Conservation (phyloP, 164 flowering plant species). For the Tetrastigma voinierianum region DNA sequence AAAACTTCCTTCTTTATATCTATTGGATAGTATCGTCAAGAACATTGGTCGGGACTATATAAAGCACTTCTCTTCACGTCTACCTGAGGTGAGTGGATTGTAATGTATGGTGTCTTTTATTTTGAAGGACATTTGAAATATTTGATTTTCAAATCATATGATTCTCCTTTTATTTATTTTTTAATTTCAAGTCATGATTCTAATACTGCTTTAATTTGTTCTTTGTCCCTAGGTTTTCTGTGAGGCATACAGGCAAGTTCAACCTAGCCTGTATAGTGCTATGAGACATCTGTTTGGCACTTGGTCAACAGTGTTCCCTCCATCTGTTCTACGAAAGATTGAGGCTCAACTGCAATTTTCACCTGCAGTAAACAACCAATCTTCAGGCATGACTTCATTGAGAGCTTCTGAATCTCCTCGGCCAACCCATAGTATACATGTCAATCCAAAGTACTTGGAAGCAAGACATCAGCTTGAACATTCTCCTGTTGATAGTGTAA, state of each 20-base stretch:
- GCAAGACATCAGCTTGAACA: slow-evolving; percentile 61
- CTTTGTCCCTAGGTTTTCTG: slow-evolving; percentile 65
- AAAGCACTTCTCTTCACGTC: slow-evolving; percentile 65
- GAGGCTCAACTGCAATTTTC: slow-evolving; percentile 63
- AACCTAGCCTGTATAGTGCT: slow-evolving; percentile 50
- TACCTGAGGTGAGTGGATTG: slow-evolving; percentile 72
- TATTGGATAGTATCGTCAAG: slow-evolving; percentile 93
- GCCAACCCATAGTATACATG: slow-evolving; percentile 91
- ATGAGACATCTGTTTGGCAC: slow-evolving; percentile 96
- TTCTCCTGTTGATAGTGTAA: slow-evolving; percentile 48
- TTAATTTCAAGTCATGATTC: neutral
- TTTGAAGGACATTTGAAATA: neutral
- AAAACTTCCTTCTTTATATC: slow-evolving; percentile 85
- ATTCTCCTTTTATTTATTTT: no score
- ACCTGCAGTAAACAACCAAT: slow-evolving; percentile 34
- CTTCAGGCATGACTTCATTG: slow-evolving; percentile 41
- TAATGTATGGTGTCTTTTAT: neutral
- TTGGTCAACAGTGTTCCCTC: slow-evolving; percentile 86
- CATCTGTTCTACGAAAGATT: slow-evolving; percentile 57
- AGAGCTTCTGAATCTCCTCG: slow-evolving; percentile 77
- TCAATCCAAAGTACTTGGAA: slow-evolving; percentile 87
- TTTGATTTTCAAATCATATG: neutral
- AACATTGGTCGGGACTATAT: slow-evolving; percentile 82
- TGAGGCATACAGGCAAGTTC: slow-evolving; percentile 79
- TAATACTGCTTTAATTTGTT: neutral